Conservation (phyloP, 768 basidiomycete genomes). For the Tephrocybe sp. region DNA sequence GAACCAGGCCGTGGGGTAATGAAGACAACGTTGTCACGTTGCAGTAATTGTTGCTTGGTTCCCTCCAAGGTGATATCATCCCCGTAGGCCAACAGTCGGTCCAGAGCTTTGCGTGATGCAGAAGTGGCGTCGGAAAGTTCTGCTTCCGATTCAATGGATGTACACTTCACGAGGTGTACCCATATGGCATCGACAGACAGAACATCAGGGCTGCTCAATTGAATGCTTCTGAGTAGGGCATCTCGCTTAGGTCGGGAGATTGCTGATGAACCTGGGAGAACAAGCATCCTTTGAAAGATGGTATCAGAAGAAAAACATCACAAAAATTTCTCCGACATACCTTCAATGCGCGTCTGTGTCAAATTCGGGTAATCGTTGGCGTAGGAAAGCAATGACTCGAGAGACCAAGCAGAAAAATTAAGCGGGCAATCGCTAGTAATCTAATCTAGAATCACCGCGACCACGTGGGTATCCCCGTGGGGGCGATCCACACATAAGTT, state of each 20-base stretch:
- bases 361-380: neutral
- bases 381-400: neutral
- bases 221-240: slow-evolving; percentile 61
- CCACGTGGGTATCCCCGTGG: too few species aligned
- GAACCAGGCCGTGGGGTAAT: slow-evolving; percentile 86
- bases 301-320: neutral
- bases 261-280: slow-evolving; percentile 75
- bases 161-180: slow-evolving; percentile 80
- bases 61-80: slow-evolving; percentile 59
- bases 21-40: slow-evolving; percentile 52
- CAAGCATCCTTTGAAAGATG: slow-evolving; percentile 55
- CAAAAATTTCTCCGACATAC: neutral
- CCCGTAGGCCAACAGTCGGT: slow-evolving; percentile 81
- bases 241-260: slow-evolving; percentile 72
- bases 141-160: slow-evolving; percentile 40
- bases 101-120: slow-evolving; percentile 50
- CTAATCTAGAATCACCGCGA: slow-evolving; percentile 13
- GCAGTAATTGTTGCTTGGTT: slow-evolving; percentile 38
- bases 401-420: slow-evolving; percentile 6
- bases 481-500: too few species aligned
- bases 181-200: slow-evolving; percentile 78
- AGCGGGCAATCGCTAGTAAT: slow-evolving; percentile 2
- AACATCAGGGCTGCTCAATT: slow-evolving; percentile 50
- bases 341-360: neutral
- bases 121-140: slow-evolving; percentile 49